Percentiles rank a stretch among this genome's conserved stretches.
Evolutionary conservation across 345 rosid species (phyloP).

Genomic region (Populus alba): DNA sequence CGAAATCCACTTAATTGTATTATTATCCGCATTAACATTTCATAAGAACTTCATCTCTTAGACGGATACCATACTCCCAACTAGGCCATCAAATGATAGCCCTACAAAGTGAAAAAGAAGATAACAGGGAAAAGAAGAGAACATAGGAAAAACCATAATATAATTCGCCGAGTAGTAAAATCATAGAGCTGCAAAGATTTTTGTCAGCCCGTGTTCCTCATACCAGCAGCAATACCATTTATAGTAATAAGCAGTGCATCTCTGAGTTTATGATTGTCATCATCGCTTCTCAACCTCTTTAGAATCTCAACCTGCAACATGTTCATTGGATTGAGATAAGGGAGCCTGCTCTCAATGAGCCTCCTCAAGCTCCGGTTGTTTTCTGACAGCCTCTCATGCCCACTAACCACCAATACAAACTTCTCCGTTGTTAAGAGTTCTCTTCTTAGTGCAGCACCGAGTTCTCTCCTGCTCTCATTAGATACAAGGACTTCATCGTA

Average conservation of each 20-base stretch:
- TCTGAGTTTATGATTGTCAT: slow-evolving; percentile 75
- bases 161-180: neutral
- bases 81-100: neutral
- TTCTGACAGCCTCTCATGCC: slow-evolving; percentile 66
- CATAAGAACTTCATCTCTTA: neutral
- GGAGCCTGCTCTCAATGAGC: slow-evolving; percentile 88
- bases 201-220: slow-evolving; percentile 70
- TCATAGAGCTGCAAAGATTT: neutral
- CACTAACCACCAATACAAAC: slow-evolving; percentile 68
- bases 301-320: slow-evolving; percentile 87
- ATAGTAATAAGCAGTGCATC: slow-evolving; percentile 93
- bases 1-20: neutral
- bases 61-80: neutral
- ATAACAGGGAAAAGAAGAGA: neutral
- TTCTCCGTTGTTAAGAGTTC: slow-evolving; percentile 68
- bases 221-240: slow-evolving; percentile 95
- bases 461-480: slow-evolving; percentile 48
- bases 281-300: slow-evolving; percentile 80
- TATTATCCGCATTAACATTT: neutral
- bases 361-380: slow-evolving; percentile 77
- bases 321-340: slow-evolving; percentile 88
- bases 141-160: neutral
- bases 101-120: neutral
- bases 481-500: slow-evolving; percentile 90
- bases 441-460: slow-evolving; percentile 68